Evolutionary conservation across 1,139 yeast species (phyloP).

Genomic region (Yamadazyma atmosphaerica): DNA sequence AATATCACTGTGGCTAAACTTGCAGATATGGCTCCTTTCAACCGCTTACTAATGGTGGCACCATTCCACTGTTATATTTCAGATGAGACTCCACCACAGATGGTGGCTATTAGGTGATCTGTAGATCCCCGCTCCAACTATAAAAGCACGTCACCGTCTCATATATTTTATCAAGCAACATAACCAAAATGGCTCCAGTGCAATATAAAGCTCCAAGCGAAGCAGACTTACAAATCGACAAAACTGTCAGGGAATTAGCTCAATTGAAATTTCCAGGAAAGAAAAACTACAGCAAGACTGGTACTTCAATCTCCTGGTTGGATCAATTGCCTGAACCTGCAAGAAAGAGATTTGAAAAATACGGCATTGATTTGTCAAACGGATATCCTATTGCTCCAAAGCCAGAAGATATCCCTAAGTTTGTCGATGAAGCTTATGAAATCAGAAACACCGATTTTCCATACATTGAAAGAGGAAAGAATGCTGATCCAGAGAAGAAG

Average conservation of each 20-base stretch:
- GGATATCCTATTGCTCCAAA: constrained; percentile 34
- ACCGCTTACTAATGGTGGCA: too few relatives aligned
- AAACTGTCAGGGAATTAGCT: constrained; percentile 7
- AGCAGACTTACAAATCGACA: constrained; percentile 4
- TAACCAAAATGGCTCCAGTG: too few relatives aligned
- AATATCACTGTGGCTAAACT: too few relatives aligned
- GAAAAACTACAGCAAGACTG: constrained; percentile 1
- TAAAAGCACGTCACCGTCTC: too few relatives aligned
- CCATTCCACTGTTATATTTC: too few relatives aligned
- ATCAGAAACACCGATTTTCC: constrained; percentile 42
- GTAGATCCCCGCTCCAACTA: too few relatives aligned
- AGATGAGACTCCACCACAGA: too few relatives aligned
- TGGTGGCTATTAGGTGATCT: too few relatives aligned
- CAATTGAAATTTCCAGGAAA: constrained; percentile 4
- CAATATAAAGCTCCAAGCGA: too few relatives aligned
- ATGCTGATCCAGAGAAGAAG: constrained; percentile 55
- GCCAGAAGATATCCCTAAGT: constrained; percentile 42
- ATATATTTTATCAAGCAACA: too few relatives aligned
- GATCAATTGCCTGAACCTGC: constrained; percentile 19
- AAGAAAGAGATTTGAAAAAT: constrained; percentile 26
- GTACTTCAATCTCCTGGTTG: constrained; percentile 14
- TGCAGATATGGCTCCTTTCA: too few relatives aligned
- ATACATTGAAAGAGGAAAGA: constrained; percentile 47
- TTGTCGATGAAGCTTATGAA: constrained; percentile 50
- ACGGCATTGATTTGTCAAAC: constrained; percentile 29